phyloP scores from a whole-genome alignment of 495 filamentous ascomycete species.

The Aspergillus carlsbadensis region DNA sequence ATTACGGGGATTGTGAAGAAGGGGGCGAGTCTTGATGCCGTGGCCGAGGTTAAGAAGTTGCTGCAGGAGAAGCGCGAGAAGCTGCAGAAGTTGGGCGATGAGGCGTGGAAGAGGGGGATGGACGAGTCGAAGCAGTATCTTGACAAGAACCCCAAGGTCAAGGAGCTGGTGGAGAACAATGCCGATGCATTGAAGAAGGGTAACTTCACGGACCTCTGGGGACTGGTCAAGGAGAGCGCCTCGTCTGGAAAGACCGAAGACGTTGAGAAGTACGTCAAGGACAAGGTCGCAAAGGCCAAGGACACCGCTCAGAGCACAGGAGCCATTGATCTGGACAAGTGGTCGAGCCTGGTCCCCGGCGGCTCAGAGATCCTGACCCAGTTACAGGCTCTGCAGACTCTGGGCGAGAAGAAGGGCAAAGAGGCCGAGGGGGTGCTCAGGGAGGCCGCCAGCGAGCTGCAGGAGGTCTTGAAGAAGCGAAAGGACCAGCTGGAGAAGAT shows the following conservation, averaged over 20 bases:
- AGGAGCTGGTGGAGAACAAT: slow-evolving; percentile 62
- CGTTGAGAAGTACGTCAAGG: slow-evolving; percentile 58
- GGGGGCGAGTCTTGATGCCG: slow-evolving; percentile 48
- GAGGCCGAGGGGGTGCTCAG: slow-evolving; percentile 61
- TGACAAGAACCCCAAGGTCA: slow-evolving; percentile 65
- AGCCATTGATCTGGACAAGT: slow-evolving; percentile 42
- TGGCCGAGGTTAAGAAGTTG: slow-evolving; percentile 54
- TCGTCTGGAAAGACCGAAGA: slow-evolving; percentile 53
- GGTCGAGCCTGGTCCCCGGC: slow-evolving; percentile 51
- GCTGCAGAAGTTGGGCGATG: slow-evolving; percentile 58
- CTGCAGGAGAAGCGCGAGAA: slow-evolving; percentile 65
- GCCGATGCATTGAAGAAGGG: slow-evolving; percentile 57
- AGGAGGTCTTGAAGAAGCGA: slow-evolving; percentile 44
- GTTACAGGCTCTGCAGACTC: slow-evolving; percentile 50
- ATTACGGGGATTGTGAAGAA: slow-evolving; percentile 53
- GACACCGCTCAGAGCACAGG: slow-evolving; percentile 20
- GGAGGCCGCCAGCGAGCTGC: slow-evolving; percentile 55
- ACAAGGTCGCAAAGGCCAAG: slow-evolving; percentile 54
- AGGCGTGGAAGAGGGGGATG: slow-evolving; percentile 62
- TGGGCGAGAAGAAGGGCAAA: slow-evolving; percentile 56
- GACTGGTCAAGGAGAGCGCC: slow-evolving; percentile 52
- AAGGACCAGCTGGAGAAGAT: slow-evolving; percentile 40
- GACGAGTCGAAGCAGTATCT: slow-evolving; percentile 61
- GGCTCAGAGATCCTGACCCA: slow-evolving; percentile 56
- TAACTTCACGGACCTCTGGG: slow-evolving; percentile 53